These are phyloP conservation scores for Grammothele lineata DNA, from an alignment of 768 basidiomycete genomes.

Conservation along the genomic window DNA sequence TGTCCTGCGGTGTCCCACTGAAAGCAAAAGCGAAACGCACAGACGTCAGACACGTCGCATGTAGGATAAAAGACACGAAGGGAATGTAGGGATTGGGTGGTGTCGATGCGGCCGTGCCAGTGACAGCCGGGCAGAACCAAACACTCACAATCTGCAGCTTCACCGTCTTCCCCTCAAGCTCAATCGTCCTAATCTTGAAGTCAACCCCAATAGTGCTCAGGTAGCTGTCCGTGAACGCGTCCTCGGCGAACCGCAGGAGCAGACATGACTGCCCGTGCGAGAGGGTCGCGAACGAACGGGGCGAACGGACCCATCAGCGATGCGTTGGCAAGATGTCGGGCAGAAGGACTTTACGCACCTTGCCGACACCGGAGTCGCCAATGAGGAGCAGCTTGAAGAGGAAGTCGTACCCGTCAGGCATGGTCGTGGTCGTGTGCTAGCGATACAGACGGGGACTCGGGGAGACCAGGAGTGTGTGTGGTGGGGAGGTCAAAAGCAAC, in stretches of 20 bases:
- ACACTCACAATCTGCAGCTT: slow-evolving; percentile 92
- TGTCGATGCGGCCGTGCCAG: too few relatives aligned
- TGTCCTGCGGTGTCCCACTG: slow-evolving; percentile 99
- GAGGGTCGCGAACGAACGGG: background rate
- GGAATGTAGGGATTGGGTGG: too few relatives aligned
- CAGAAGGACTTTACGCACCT: slow-evolving; percentile 41
- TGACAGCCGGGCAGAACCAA: too few relatives aligned
- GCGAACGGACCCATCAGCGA: background rate
- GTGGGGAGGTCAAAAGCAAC: background rate
- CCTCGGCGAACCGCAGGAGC: slow-evolving; percentile 89
- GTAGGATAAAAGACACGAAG: background rate
- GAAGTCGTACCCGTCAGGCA: slow-evolving; percentile 86
- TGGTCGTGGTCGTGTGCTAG: slow-evolving; percentile 2
- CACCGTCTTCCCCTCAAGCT: slow-evolving; percentile 96
- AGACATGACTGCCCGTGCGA: slow-evolving; percentile 72
- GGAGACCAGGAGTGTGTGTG: background rate
- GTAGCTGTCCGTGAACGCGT: slow-evolving; percentile 96
- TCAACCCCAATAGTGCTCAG: slow-evolving; percentile 98
- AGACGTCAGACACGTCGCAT: background rate
- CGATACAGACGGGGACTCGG: background rate
- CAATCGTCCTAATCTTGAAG: slow-evolving; percentile 99
- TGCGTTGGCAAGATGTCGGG: slow-evolving; percentile 4
- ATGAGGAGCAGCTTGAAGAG: slow-evolving; percentile 95
- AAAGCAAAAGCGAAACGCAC: background rate
- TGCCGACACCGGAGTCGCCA: slow-evolving; percentile 93